phyloP scores from a whole-genome alignment of 495 filamentous ascomycete species.

The Penicillium angulare region DNA sequence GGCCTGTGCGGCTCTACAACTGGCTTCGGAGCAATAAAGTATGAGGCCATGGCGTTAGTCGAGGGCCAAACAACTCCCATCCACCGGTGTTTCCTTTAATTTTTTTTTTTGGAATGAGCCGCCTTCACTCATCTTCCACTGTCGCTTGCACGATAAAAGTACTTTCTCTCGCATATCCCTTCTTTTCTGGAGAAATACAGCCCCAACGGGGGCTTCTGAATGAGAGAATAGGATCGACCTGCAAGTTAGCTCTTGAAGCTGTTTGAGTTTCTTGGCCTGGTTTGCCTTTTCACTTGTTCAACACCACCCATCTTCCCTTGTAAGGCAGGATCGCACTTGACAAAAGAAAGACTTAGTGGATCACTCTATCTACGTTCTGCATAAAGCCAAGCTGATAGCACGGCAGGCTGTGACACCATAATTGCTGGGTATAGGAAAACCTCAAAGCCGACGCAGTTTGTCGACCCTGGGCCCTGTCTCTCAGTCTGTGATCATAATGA shows the following conservation, averaged over 20 bases:
- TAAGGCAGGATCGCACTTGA: constrained; percentile 7
- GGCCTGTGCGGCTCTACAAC: constrained; percentile 24
- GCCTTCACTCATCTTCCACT: background rate
- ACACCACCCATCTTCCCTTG: constrained; percentile 3
- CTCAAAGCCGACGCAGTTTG: background rate
- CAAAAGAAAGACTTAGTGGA: constrained; percentile 1
- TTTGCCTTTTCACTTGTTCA: background rate
- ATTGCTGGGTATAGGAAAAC: background rate
- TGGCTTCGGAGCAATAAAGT: constrained; percentile 12
- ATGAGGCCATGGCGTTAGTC: background rate
- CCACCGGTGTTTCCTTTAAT: background rate
- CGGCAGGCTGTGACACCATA: background rate
- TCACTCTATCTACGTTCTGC: constrained; percentile 31
- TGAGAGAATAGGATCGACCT: no score
- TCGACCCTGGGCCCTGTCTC: background rate
- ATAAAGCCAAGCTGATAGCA: constrained; percentile 13
- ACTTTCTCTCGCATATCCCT: no score
- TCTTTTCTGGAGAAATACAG: no score
- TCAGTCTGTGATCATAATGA: background rate
- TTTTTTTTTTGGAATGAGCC: no score
- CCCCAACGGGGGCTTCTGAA: no score
- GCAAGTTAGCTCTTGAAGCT: background rate
- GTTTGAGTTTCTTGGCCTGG: background rate
- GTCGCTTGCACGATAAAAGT: background rate
- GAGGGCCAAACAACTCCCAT: background rate